A percentile compares a stretch with the other conserved stretches of the same genome.
phyloP scores from a whole-genome alignment of 352 stramenopile species.

The Phytophthora meadii region DNA sequence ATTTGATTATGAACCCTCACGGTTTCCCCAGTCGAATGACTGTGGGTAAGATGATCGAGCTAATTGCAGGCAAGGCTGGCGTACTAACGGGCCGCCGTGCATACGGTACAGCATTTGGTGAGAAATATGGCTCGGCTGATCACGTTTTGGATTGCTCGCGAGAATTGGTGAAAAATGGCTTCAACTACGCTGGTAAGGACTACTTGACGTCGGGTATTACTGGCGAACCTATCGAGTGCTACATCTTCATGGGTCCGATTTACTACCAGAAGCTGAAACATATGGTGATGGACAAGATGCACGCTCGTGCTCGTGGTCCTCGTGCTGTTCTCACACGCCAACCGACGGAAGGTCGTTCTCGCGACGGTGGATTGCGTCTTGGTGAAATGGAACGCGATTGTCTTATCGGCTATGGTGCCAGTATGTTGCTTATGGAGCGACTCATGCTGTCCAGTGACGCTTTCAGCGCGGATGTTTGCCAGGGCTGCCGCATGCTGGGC shows the following conservation, averaged over 20 bases:
- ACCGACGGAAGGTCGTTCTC: constrained; percentile 98
- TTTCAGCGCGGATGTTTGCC: constrained; percentile 98
- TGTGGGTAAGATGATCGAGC: constrained; percentile 99
- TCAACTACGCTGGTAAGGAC: constrained; percentile 99
- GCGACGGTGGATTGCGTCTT: constrained; percentile 98
- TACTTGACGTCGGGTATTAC: constrained; percentile 94
- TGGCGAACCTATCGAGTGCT: constrained; percentile 97
- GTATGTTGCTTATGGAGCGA: constrained; percentile 99
- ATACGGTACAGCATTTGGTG: constrained; percentile 99
- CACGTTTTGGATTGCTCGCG: constrained; percentile 91
- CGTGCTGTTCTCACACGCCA: constrained; percentile 97
- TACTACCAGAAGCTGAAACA: constrained; percentile 99
- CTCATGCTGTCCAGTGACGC: constrained; percentile 99
- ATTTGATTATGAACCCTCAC: constrained; percentile 99
- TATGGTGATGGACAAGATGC: constrained; percentile 99
- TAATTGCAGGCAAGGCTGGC: constrained; percentile 98
- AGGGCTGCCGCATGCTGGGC: constrained; percentile 97
- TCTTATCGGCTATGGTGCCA: constrained; percentile 99
- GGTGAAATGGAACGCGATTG: constrained; percentile 99
- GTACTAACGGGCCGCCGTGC: constrained; percentile 96
- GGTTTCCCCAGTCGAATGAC: constrained; percentile 99
- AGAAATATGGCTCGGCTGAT: constrained; percentile 97
- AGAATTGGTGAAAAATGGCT: constrained; percentile 96
- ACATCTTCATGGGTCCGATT: constrained; percentile 99
- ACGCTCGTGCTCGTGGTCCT: constrained; percentile 96